phyloP scores from a whole-genome alignment of 2,329 filamentous ascomycete genomes.

The Drechslera avenae region DNA sequence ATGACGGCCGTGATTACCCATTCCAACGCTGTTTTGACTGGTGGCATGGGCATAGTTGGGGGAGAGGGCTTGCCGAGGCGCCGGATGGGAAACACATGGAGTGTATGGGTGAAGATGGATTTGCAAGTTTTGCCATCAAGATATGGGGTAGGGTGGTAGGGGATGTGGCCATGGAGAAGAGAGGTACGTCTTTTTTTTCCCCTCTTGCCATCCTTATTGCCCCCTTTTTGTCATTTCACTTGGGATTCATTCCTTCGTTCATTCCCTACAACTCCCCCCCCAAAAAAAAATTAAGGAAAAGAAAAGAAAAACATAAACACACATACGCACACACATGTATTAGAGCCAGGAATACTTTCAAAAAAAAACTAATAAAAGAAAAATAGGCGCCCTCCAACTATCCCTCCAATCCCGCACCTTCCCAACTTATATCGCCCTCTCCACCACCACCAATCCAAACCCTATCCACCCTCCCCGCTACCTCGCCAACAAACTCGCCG shows the following conservation, averaged over 20 bases:
- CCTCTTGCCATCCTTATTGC: too few relatives aligned
- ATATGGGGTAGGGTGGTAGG: constrained; percentile 86
- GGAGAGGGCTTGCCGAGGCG: constrained; percentile 74
- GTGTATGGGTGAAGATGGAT: constrained; percentile 86
- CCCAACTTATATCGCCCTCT: constrained; percentile 82
- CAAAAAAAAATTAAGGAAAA: too few relatives aligned
- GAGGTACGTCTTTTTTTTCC: constrained; percentile 47
- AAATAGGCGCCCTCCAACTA: constrained; percentile 86
- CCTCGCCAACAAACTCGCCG: constrained; percentile 72
- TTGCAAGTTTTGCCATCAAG: constrained; percentile 86
- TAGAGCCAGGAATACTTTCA: too few relatives aligned
- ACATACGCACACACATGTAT: too few relatives aligned
- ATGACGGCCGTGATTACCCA: constrained; percentile 67
- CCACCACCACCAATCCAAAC: constrained; percentile 70
- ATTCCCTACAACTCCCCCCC: too few relatives aligned
- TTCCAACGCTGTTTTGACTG: constrained; percentile 87
- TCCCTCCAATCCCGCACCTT: constrained; percentile 75
- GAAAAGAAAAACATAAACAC: too few relatives aligned
- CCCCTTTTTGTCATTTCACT: too few relatives aligned
- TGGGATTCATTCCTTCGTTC: too few relatives aligned
- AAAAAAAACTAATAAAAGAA: too few relatives aligned
- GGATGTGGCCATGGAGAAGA: constrained; percentile 78
- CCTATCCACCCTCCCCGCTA: constrained; percentile 75
- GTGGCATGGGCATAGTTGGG: constrained; percentile 95
- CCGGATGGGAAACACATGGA: constrained; percentile 83